A percentile compares a stretch with the other conserved stretches of the same genome.
These are phyloP conservation scores for Russula sp. DNA, from an alignment of 768 basidiomycete species.

Conservation along the genomic window DNA sequence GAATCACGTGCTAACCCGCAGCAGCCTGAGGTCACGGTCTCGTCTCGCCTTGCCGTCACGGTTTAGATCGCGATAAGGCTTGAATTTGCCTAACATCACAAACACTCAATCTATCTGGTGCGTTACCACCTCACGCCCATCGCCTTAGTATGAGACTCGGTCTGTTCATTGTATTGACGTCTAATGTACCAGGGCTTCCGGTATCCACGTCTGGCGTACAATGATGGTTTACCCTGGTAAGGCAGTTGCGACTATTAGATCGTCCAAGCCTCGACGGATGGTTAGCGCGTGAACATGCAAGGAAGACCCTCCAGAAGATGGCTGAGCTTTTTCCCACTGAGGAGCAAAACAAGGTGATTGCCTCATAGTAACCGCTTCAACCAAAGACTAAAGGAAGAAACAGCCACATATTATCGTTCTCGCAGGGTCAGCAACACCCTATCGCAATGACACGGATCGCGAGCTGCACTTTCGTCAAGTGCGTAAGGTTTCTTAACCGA, in stretches of 20 bases:
- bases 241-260: neutral
- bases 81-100: no score
- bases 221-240: slow-evolving; percentile 11
- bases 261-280: neutral
- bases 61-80: no score
- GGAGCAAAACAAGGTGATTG: slow-evolving; percentile 49
- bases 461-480: slow-evolving; percentile 62
- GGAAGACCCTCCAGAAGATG: slow-evolving; percentile 50
- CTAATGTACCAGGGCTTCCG: neutral
- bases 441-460: slow-evolving; percentile 79
- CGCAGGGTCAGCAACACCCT: slow-evolving; percentile 56
- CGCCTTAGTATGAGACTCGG: neutral
- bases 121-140: no score
- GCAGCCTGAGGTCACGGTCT: no score
- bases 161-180: neutral
- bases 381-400: neutral
- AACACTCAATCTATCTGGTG: no score
- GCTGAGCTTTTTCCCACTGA: slow-evolving; percentile 41
- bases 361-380: neutral
- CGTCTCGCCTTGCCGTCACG: no score
- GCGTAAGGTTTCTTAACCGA: slow-evolving; percentile 23
- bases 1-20: no score
- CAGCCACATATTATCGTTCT: slow-evolving; percentile 69
- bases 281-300: slow-evolving; percentile 48
- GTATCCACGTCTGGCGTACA: neutral